Percentiles rank a stretch among this genome's conserved stretches.
phyloP scores from a whole-genome alignment of 371 early-diverging fungal genomes.

The Fennellomyces sp. region DNA sequence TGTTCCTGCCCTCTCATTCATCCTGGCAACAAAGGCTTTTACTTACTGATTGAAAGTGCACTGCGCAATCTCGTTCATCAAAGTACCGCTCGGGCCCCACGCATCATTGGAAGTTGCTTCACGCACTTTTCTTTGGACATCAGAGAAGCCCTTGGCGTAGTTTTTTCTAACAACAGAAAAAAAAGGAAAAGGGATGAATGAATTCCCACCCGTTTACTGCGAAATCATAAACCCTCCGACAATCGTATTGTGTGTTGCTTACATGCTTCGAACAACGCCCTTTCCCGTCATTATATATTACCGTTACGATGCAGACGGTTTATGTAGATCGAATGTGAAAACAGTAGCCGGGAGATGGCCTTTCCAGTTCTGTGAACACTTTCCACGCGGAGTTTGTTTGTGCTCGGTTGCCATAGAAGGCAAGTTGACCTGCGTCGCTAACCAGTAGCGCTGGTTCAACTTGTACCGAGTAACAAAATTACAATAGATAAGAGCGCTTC shows the following conservation, averaged over 20 bases:
- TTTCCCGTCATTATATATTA: slow-evolving; percentile 45
- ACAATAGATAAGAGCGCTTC: too few relatives aligned
- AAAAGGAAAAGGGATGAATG: neutral
- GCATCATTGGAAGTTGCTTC: slow-evolving; percentile 95
- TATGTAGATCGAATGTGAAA: neutral
- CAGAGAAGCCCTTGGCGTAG: slow-evolving; percentile 93
- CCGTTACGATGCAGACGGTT: neutral
- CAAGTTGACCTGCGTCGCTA: too few relatives aligned
- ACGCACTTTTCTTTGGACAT: slow-evolving; percentile 94
- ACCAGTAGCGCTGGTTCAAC: too few relatives aligned
- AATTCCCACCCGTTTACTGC: neutral
- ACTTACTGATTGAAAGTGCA: slow-evolving; percentile 86
- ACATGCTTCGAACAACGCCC: slow-evolving; percentile 54
- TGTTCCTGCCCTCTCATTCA: neutral
- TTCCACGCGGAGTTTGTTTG: too few relatives aligned
- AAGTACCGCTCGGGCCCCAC: slow-evolving; percentile 81
- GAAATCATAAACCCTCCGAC: neutral
- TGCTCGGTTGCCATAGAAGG: too few relatives aligned
- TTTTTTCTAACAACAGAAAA: slow-evolving; percentile 76
- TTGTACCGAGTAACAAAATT: too few relatives aligned
- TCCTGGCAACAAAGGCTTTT: neutral
- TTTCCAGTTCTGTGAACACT: too few relatives aligned
- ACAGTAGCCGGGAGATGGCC: neutral
- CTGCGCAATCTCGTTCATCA: slow-evolving; percentile 91
- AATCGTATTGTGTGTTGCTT: slow-evolving; percentile 14